These are phyloP conservation scores for Nannizziopsis arthrosporioides DNA, from an alignment of 2,329 filamentous ascomycete species.

Conservation along the genomic window DNA sequence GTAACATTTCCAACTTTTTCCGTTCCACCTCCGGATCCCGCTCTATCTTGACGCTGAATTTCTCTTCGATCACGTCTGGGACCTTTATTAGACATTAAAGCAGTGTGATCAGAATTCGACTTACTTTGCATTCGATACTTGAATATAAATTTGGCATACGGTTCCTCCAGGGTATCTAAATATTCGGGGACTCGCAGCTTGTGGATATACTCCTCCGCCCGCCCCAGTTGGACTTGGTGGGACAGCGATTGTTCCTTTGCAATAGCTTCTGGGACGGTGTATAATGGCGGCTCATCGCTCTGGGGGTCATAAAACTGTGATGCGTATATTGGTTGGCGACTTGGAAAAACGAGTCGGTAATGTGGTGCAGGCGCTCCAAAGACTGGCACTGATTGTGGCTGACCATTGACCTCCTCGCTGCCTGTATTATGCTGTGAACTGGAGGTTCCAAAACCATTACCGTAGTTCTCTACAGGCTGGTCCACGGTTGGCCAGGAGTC, in stretches of 20 bases:
- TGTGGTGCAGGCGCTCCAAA: conserved; percentile 2
- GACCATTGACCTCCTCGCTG: conserved; percentile 4
- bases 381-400: background rate
- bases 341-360: conserved; percentile 5
- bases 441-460: no score
- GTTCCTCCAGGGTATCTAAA: conserved; percentile 22
- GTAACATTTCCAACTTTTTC: conserved; percentile 16
- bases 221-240: conserved; percentile 24
- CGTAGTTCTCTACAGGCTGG: no score
- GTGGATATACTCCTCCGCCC: conserved; percentile 22
- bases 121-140: conserved; percentile 21
- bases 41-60: conserved; percentile 13
- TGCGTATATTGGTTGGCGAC: conserved; percentile 6
- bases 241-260: conserved; percentile 14
- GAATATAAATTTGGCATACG: conserved; percentile 26
- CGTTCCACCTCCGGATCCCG: conserved; percentile 16
- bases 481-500: no score
- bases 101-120: background rate
- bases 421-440: background rate
- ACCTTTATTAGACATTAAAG: background rate
- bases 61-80: conserved; percentile 16
- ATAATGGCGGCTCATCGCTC: conserved; percentile 16
- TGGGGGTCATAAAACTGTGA: conserved; percentile 10
- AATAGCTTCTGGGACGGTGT: conserved; percentile 16
- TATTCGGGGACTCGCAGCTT: conserved; percentile 21